These are phyloP conservation scores for Penicillium sclerotigenum DNA, from an alignment of 2,329 filamentous ascomycete genomes.

Conservation along the genomic window DNA sequence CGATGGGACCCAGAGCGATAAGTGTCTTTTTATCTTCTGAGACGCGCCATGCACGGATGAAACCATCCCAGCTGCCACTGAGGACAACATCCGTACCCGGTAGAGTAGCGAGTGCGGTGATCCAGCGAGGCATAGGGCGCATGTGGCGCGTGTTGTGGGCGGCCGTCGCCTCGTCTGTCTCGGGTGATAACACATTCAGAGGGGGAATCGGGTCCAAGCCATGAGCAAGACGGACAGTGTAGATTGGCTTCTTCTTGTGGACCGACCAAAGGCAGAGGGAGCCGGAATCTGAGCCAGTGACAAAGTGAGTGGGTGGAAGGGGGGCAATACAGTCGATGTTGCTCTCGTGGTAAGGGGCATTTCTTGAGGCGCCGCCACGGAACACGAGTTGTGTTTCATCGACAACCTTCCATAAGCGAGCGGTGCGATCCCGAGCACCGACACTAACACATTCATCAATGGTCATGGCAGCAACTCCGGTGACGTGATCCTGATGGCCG, in stretches of 20 bases:
- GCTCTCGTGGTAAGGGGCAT: slow-evolving; percentile 63
- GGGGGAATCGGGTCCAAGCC: slow-evolving; percentile 72
- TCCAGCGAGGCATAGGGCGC: slow-evolving; percentile 72
- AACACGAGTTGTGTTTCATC: slow-evolving; percentile 96
- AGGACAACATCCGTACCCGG: slow-evolving; percentile 89
- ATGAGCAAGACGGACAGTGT: slow-evolving; percentile 75
- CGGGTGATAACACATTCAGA: slow-evolving; percentile 70
- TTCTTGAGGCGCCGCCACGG: slow-evolving; percentile 64
- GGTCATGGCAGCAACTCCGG: slow-evolving; percentile 76
- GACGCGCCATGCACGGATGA: slow-evolving; percentile 79
- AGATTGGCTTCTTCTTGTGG: slow-evolving; percentile 91
- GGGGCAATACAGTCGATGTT: slow-evolving; percentile 90
- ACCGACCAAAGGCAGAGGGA: slow-evolving; percentile 81
- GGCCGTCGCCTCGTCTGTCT: slow-evolving; percentile 58
- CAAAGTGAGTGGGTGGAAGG: slow-evolving; percentile 84
- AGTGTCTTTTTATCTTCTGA: slow-evolving; percentile 78
- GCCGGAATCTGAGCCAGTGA: slow-evolving; percentile 92
- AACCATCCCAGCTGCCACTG: slow-evolving; percentile 92
- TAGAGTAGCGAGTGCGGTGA: slow-evolving; percentile 81
- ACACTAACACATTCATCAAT: slow-evolving; percentile 89
- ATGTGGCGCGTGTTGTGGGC: slow-evolving; percentile 42
- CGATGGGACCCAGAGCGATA: slow-evolving; percentile 67
- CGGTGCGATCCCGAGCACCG: slow-evolving; percentile 85
- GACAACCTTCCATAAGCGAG: slow-evolving; percentile 90
- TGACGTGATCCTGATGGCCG: slow-evolving; percentile 87